Conservation (phyloP, 2,329 filamentous ascomycete genomes). For the Curvularia hawaiiensis region DNA sequence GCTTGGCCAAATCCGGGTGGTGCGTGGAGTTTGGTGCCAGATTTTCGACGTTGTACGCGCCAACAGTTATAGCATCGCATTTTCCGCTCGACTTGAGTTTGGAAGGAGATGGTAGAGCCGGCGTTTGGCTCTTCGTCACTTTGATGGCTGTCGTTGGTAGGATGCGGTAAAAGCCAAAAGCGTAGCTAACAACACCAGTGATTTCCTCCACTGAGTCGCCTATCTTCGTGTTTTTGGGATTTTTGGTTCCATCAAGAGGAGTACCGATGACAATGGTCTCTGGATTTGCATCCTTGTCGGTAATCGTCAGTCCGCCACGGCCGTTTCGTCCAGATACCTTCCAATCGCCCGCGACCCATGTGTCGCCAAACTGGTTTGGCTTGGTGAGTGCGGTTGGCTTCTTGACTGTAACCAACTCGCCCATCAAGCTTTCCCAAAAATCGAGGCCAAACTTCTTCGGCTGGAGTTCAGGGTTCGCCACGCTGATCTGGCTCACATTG, state of each 20-base stretch:
- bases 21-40: constrained; percentile 62
- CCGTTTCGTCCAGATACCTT: constrained; percentile 65
- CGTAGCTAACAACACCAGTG: constrained; percentile 69
- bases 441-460: constrained; percentile 69
- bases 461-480: constrained; percentile 64
- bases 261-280: constrained; percentile 69
- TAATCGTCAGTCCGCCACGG: constrained; percentile 69
- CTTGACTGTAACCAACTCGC: constrained; percentile 69
- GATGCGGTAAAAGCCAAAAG: constrained; percentile 72
- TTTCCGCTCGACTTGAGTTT: constrained; percentile 59
- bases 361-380: constrained; percentile 69
- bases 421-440: constrained; percentile 73
- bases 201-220: constrained; percentile 69
- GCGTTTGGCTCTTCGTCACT: constrained; percentile 52
- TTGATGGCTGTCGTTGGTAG: constrained; percentile 65
- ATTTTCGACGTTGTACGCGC: constrained; percentile 74
- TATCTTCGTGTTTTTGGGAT: constrained; percentile 64
- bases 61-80: constrained; percentile 67
- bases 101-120: constrained; percentile 57
- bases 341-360: constrained; percentile 72
- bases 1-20: constrained; percentile 63
- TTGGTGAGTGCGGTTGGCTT: constrained; percentile 62
- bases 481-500: constrained; percentile 62
- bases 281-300: constrained; percentile 67
- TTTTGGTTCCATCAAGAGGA: constrained; percentile 68